Percentiles rank a stretch among this genome's conserved stretches.
Conservation (phyloP, 2,329 filamentous ascomycete genomes). For the Curvularia spicifera region DNA sequence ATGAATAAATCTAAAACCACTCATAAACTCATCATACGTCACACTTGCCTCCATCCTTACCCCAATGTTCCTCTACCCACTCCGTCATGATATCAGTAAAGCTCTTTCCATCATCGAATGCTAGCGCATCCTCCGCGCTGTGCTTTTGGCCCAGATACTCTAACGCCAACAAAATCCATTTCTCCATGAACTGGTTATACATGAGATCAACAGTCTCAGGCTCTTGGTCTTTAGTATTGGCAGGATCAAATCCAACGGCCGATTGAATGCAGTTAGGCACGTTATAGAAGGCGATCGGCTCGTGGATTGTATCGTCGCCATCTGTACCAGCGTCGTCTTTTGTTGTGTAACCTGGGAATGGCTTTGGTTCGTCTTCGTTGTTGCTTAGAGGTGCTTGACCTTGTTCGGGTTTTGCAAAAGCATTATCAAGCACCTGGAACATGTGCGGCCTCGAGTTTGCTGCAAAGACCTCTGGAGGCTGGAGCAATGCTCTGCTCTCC, state of each 20-base stretch:
- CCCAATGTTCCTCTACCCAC: constrained; percentile 66
- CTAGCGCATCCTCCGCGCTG: constrained; percentile 57
- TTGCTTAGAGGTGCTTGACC: constrained; percentile 20
- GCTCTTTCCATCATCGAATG: constrained; percentile 60
- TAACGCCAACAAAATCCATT: constrained; percentile 78
- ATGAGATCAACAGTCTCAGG: constrained; percentile 83
- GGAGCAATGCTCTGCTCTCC: constrained; percentile 46
- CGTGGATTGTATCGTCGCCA: constrained; percentile 89
- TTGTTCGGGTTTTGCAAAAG: constrained; percentile 12
- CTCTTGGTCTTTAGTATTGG: constrained; percentile 46
- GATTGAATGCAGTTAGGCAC: constrained; percentile 86
- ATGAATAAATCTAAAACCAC: neutral
- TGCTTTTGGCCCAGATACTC: constrained; percentile 63
- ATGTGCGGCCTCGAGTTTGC: constrained; percentile 31
- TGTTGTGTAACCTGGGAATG: constrained; percentile 87
- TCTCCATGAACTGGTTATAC: constrained; percentile 89
- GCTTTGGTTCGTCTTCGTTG: constrained; percentile 20
- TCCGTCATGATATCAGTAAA: constrained; percentile 65
- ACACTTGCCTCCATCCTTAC: constrained; percentile 23
- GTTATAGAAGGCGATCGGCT: constrained; percentile 72
- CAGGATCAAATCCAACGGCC: constrained; percentile 62
- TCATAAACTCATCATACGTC: constrained; percentile 1
- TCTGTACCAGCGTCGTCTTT: constrained; percentile 80
- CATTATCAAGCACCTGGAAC: constrained; percentile 9
- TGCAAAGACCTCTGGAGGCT: constrained; percentile 55